phyloP scores from a whole-genome alignment of 2,329 filamentous ascomycete species.

The Fusarium sp. region DNA sequence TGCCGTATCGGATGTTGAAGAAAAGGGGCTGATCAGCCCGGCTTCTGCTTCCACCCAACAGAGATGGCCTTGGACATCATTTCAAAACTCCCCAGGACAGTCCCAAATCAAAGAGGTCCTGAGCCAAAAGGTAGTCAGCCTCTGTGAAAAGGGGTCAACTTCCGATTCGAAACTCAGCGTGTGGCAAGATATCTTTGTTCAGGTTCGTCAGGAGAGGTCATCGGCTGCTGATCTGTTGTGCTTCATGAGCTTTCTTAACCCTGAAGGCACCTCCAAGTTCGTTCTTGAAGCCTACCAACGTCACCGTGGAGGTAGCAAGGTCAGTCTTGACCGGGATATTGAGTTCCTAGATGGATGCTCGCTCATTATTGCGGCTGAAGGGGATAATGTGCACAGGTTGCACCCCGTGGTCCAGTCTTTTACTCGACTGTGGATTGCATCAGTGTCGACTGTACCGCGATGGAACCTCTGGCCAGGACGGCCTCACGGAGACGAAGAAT shows the following conservation, averaged over 20 bases:
- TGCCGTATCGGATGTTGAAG: not conserved
- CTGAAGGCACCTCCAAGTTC: not conserved
- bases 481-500: not conserved
- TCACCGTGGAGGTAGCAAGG: not conserved
- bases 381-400: not conserved
- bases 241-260: constrained; percentile 12
- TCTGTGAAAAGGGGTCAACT: not conserved
- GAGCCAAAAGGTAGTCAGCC: not conserved
- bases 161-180: not conserved
- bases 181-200: constrained; percentile 13
- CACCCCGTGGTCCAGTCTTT: not conserved
- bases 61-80: not conserved
- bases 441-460: not conserved
- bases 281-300: not conserved
- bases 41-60: not conserved
- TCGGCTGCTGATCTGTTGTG: constrained; percentile 6
- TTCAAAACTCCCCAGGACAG: not conserved
- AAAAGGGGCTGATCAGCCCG: not conserved
- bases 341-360: not conserved
- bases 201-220: not conserved
- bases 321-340: not conserved
- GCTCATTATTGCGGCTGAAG: not conserved
- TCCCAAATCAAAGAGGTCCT: not conserved
- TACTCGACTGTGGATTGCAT: not conserved
- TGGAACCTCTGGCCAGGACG: not conserved